Evolutionary conservation across 2,329 filamentous ascomycete genomes (phyloP).

Genomic region (Xylogone sp.): DNA sequence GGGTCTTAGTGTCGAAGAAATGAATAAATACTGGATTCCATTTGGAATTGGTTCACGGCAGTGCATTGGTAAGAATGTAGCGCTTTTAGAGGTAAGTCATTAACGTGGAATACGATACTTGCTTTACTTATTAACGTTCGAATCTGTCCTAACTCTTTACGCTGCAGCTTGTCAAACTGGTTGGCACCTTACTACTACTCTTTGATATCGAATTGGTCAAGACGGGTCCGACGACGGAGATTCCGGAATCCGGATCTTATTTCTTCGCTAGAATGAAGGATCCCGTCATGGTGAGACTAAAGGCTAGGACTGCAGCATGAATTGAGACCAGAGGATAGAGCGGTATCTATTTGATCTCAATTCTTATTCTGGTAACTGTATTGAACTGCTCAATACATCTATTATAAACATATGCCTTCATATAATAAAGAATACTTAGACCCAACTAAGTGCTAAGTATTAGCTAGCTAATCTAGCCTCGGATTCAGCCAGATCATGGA

Average conservation of each 20-base stretch:
- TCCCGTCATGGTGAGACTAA: not conserved
- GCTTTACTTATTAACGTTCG: not conserved
- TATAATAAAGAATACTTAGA: no score
- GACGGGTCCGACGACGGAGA: not conserved
- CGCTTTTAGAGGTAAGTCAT: not conserved
- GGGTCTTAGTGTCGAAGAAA: not conserved
- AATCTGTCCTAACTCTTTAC: not conserved
- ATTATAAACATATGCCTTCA: no score
- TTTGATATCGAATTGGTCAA: not conserved
- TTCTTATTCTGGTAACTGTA: no score
- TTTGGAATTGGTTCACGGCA: conserved; percentile 6
- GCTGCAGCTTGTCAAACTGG: not conserved
- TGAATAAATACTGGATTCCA: not conserved
- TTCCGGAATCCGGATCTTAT: not conserved
- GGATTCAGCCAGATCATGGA: no score
- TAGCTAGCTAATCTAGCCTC: no score
- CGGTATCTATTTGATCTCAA: no score
- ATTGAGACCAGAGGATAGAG: not conserved
- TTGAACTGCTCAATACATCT: no score
- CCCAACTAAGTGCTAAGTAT: no score
- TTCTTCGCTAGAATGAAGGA: not conserved
- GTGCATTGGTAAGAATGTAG: conserved; percentile 6
- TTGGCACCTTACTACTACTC: not conserved
- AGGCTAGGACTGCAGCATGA: not conserved
- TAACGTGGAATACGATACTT: no score